A percentile compares a stretch with the other conserved stretches of the same genome.
phyloP scores from a whole-genome alignment of 768 basidiomycete species.

The Suillus lakei region DNA sequence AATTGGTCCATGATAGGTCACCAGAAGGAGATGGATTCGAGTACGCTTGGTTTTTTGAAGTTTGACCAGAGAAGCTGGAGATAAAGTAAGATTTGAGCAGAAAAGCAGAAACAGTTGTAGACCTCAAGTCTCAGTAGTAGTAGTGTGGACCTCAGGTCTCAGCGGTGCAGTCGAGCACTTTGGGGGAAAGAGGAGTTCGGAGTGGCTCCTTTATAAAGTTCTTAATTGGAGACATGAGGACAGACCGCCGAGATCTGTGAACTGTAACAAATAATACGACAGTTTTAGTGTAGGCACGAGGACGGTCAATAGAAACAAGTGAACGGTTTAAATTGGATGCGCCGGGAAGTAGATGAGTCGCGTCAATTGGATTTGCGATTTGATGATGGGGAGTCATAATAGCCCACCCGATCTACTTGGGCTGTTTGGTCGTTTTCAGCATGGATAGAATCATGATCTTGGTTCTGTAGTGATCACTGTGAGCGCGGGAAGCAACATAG shows the following conservation, averaged over 20 bases:
- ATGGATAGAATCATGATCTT: not conserved
- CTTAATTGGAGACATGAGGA: conserved; percentile 39
- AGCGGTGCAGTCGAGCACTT: conserved; percentile 28
- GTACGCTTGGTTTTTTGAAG: not conserved
- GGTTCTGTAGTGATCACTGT: conserved; percentile 3
- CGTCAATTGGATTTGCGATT: conserved; percentile 1
- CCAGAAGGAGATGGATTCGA: conserved; percentile 16
- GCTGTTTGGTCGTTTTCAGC: not conserved
- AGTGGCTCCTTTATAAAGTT: conserved; percentile 20
- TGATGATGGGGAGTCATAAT: not conserved
- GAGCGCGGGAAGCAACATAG: not conserved
- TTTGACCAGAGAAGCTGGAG: conserved; percentile 19
- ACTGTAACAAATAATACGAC: not conserved
- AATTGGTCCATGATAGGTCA: conserved; percentile 62
- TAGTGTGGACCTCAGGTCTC: conserved; percentile 21
- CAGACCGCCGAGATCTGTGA: conserved; percentile 33
- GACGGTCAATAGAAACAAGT: conserved; percentile 20
- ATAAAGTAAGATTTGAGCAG: conserved; percentile 19
- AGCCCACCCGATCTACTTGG: not conserved
- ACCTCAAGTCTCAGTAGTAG: conserved; percentile 18
- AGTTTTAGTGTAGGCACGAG: conserved; percentile 37
- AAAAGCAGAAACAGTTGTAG: conserved; percentile 9
- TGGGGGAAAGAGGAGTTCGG: conserved; percentile 21
- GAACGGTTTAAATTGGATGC: not conserved
- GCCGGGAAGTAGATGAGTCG: conserved; percentile 5